Conservation (phyloP, 1,139 yeast species). For the Sugiyamaella grinbergsii region DNA sequence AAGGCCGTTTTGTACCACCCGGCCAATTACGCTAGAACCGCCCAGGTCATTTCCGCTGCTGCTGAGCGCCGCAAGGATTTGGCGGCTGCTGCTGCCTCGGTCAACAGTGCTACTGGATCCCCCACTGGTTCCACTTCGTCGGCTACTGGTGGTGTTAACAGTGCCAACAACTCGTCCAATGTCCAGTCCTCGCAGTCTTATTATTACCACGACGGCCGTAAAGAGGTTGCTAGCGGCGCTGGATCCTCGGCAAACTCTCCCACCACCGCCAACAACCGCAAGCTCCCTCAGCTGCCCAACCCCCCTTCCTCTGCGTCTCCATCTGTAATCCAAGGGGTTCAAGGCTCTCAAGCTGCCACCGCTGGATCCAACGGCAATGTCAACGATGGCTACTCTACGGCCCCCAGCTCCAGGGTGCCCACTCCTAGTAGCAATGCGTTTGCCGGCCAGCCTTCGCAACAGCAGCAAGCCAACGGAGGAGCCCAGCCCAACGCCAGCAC, state of each 20-base stretch:
- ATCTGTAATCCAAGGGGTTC: constrained; percentile 11
- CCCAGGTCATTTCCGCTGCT: constrained; percentile 40
- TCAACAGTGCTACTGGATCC: constrained; percentile 12
- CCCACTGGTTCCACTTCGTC: constrained; percentile 19
- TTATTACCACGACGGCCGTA: constrained; percentile 18
- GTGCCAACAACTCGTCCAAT: neutral
- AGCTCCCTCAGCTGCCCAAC: constrained; percentile 18
- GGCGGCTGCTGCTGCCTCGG: constrained; percentile 23
- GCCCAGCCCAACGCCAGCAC: constrained; percentile 8
- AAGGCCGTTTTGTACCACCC: constrained; percentile 59
- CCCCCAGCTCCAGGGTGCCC: constrained; percentile 16
- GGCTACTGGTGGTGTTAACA: constrained; percentile 14
- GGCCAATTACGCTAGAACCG: constrained; percentile 39
- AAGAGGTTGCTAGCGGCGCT: constrained; percentile 11
- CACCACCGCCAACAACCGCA: constrained; percentile 14
- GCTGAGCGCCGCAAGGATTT: constrained; percentile 35
- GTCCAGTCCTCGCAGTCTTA: constrained; percentile 16
- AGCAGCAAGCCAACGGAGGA: constrained; percentile 8
- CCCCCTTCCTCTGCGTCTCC: constrained; percentile 21
- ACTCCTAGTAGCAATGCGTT: constrained; percentile 18
- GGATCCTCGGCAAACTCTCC: constrained; percentile 15
- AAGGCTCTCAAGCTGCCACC: constrained; percentile 13
- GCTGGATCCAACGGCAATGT: neutral
- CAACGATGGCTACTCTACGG: constrained; percentile 15
- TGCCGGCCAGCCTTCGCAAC: constrained; percentile 10